Evolutionary conservation across 176 grass and related monocot genomes (phyloP).

Genomic region (Chrysopogon serrulatus): DNA sequence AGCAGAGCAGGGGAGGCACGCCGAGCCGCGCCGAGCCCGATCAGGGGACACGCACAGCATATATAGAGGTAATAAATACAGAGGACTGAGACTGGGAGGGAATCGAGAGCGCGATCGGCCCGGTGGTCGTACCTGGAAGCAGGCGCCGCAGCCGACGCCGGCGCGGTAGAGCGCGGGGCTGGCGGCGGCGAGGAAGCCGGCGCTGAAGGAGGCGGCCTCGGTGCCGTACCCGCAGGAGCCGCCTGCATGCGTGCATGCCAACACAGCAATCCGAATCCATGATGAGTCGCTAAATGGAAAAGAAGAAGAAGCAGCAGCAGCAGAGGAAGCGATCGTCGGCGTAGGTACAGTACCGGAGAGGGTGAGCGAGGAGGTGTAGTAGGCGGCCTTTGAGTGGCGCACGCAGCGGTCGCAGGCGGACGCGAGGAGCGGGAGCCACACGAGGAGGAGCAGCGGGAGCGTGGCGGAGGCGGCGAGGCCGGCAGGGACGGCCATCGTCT

Average conservation of each 20-base stretch:
- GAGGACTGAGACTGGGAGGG: no score
- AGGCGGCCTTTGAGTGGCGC: constrained; percentile 44
- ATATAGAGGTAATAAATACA: no score
- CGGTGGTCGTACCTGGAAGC: constrained; percentile 55
- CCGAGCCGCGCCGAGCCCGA: not conserved
- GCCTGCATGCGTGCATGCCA: constrained; percentile 19
- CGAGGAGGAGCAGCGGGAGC: constrained; percentile 1
- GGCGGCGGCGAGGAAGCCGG: constrained; percentile 42
- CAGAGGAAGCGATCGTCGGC: not conserved
- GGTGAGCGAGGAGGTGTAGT: constrained; percentile 45
- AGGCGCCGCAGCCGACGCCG: constrained; percentile 80
- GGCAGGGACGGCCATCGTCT: constrained; percentile 35
- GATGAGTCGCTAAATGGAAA: not conserved
- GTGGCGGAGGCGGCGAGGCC: not conserved
- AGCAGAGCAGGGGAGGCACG: not conserved
- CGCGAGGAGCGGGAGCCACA: constrained; percentile 18
- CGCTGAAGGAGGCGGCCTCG: constrained; percentile 43
- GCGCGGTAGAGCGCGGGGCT: constrained; percentile 46
- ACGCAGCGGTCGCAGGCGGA: constrained; percentile 77
- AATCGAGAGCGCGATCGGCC: not conserved
- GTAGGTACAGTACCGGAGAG: constrained; percentile 34
- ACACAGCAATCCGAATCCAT: not conserved
- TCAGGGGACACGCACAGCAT: not conserved
- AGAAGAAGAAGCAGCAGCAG: not conserved
- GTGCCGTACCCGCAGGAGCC: constrained; percentile 83